These are phyloP conservation scores for Laburnicola sp. DNA, from an alignment of 2,329 filamentous ascomycete genomes.

Conservation along the genomic window DNA sequence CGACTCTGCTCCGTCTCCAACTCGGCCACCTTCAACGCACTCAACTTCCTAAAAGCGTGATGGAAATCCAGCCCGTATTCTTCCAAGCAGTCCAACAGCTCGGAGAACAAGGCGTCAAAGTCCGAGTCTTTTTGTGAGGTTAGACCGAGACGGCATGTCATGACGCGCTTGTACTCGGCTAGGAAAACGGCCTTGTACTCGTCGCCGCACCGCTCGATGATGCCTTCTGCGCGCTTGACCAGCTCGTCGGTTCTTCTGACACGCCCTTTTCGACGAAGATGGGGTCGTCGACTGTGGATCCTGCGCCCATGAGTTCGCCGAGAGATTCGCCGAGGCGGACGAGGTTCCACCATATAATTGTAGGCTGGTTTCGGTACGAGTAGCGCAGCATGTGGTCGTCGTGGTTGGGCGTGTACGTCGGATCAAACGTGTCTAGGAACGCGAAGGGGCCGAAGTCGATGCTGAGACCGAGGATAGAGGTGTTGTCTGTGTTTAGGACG, in stretches of 20 bases:
- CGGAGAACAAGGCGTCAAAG: constrained; percentile 80
- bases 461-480: constrained; percentile 82
- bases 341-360: constrained; percentile 98
- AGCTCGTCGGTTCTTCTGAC: constrained; percentile 68
- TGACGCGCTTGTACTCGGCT: constrained; percentile 83
- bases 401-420: constrained; percentile 92
- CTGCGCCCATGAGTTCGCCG: constrained; percentile 84
- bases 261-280: constrained; percentile 75
- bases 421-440: constrained; percentile 97
- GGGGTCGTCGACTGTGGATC: constrained; percentile 69
- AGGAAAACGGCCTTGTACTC: constrained; percentile 89
- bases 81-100: constrained; percentile 79
- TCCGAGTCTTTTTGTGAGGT: constrained; percentile 69
- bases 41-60: constrained; percentile 85
- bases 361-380: constrained; percentile 90
- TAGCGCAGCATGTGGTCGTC: constrained; percentile 89
- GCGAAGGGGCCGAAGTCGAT: constrained; percentile 97
- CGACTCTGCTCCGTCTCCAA: constrained; percentile 67
- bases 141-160: constrained; percentile 79
- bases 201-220: constrained; percentile 79
- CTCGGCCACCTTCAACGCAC: constrained; percentile 62
- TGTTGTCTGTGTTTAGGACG: constrained; percentile 97
- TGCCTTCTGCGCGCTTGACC: constrained; percentile 75
- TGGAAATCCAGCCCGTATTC: constrained; percentile 87
- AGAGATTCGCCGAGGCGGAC: constrained; percentile 87